phyloP scores from a whole-genome alignment of 352 stramenopile species.

The Sclerospora graminicola region DNA sequence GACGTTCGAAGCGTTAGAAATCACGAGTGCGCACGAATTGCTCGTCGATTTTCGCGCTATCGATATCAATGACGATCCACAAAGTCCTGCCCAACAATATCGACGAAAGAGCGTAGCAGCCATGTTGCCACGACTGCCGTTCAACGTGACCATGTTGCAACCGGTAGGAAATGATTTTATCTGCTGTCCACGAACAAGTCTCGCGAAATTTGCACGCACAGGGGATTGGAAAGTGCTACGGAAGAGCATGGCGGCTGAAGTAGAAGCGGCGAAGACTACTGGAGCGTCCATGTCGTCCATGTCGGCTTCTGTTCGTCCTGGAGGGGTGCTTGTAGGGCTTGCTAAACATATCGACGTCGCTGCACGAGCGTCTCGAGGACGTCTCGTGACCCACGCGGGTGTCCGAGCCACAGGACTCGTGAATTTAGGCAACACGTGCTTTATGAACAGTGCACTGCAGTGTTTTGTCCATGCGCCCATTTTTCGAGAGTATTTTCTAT shows the following conservation, averaged over 20 bases:
- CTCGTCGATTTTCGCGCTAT: conserved; percentile 58
- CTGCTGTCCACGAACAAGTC: conserved; percentile 19
- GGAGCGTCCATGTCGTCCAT: conserved; percentile 6
- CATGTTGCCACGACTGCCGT: conserved; percentile 12
- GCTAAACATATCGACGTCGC: conserved; percentile 22
- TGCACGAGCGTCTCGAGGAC: conserved; percentile 21
- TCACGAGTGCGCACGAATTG: conserved; percentile 45
- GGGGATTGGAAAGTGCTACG: conserved; percentile 25
- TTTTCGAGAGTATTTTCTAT: conserved; percentile 93
- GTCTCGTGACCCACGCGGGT: conserved; percentile 20
- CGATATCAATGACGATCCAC: conserved; percentile 18
- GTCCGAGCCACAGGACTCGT: conserved; percentile 53
- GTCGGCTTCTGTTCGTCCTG: conserved; percentile 6
- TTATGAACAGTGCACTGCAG: conserved; percentile 83
- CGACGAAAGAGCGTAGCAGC: conserved; percentile 12
- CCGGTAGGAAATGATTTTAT: conserved; percentile 57
- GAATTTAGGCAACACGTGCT: conserved; percentile 86
- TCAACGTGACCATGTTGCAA: conserved; percentile 39
- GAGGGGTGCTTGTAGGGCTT: conserved; percentile 21
- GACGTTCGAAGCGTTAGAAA: conserved; percentile 29
- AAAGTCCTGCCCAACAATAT: conserved; percentile 17
- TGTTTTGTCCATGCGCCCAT: conserved; percentile 93
- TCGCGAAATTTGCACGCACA: conserved; percentile 23
- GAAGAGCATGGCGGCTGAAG: conserved; percentile 18
- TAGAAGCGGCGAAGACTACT: conserved; percentile 8